phyloP scores from a whole-genome alignment of 371 early-diverging fungal species.

The Dinochytrium kinnereticum region DNA sequence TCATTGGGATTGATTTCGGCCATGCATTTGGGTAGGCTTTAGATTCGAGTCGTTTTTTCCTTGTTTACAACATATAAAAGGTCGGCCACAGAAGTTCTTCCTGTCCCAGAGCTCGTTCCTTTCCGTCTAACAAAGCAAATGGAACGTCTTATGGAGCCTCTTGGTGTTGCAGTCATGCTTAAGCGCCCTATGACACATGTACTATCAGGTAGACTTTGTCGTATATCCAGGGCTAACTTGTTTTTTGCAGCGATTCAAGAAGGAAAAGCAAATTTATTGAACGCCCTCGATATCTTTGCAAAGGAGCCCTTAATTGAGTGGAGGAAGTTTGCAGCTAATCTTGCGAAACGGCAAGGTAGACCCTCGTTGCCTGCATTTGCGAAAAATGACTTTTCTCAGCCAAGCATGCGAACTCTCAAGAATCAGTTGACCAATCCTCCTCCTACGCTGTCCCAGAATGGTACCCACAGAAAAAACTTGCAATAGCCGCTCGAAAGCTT shows the following conservation, averaged over 20 bases:
- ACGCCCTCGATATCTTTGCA: constrained; percentile 72
- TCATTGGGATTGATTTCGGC: constrained; percentile 76
- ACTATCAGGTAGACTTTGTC: constrained; percentile 50
- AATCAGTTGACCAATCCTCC: neutral
- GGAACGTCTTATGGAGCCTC: constrained; percentile 59
- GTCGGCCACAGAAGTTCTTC: constrained; percentile 69
- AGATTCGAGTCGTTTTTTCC: neutral
- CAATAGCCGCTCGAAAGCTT: constrained; percentile 71
- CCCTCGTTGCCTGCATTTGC: neutral
- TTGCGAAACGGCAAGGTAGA: constrained; percentile 64
- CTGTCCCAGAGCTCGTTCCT: constrained; percentile 73
- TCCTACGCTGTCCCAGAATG: constrained; percentile 57
- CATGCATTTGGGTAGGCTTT: constrained; percentile 68
- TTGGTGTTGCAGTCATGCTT: constrained; percentile 61
- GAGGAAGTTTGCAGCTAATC: constrained; percentile 66
- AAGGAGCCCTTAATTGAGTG: constrained; percentile 71
- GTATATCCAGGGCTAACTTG: neutral
- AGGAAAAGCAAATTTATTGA: constrained; percentile 58
- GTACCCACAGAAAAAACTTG: constrained; percentile 79
- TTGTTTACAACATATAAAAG: constrained; percentile 17
- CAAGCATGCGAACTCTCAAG: neutral
- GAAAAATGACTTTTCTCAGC: neutral
- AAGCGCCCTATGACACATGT: constrained; percentile 63
- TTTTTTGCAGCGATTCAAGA: constrained; percentile 55
- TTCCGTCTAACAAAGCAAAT: constrained; percentile 70